Evolutionary conservation across 495 filamentous ascomycete genomes (phyloP), one percentile per base, ranked within the genome.

Genomic region (Neurospora sp.): DNA sequence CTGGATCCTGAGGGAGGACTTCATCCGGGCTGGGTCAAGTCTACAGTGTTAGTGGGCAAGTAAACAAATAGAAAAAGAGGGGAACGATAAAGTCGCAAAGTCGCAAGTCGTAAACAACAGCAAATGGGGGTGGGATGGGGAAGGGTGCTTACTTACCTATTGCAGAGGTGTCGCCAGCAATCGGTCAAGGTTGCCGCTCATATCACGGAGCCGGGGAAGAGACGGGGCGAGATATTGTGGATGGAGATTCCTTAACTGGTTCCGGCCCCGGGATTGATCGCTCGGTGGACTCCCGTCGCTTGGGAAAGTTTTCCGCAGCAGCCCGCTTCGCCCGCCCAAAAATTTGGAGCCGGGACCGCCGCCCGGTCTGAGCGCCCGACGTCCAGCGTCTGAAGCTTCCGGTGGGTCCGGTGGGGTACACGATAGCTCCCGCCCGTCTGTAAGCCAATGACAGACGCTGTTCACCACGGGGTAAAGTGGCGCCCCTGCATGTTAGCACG

Each of bases 11-110:
- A 72, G 27, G 53, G 14, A 59, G n/a, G 79, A 72, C 74, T 79
- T 80, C 78, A 80, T 80, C 70, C 69, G 73, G 68, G 75, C 79
- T 79, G 7, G 20, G 41, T 22, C 39, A 31, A 14, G 53, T 22
- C 73, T 22, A 74, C 69, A 31, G 27, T 40, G 37, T 40, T 31
- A 11, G 39, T 20, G 42, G 18, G 72, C 14, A 35, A 40, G 27
- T 31, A 22, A 69, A 41, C 41, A 71, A 48, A 48, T 8, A 70
- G 18, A 70, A 39, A 39, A 53, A 71, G 9, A 14, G 42, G 42
- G 42, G 22, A 37, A 53, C 5, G 20, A 41, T 38, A 18, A 22
- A 39, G 14, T 68, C n/a, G 46, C 46, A 48, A 37, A 18, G 44
- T 31, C 53, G 44, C 42, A 38, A 65, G 20, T 46, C 42, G 41